Evolutionary conservation across 78 protist species (phyloP).

Genomic region (Dictyostelium brefeldianum): DNA sequence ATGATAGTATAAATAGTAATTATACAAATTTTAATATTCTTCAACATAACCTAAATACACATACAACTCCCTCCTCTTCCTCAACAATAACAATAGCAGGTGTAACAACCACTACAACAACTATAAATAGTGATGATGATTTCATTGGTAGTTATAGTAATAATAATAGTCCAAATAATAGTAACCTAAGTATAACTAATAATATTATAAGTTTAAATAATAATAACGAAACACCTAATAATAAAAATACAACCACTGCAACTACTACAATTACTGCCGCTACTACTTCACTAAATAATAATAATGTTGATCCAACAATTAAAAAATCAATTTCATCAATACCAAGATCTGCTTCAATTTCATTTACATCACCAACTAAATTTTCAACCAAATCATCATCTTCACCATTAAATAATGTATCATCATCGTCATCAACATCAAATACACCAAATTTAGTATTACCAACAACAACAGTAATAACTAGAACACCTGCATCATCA

Average conservation of each 20-base stretch:
- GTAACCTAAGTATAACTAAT: no score
- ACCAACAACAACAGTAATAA: neutral
- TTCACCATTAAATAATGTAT: neutral
- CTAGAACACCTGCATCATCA: neutral
- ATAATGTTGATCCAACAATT: neutral
- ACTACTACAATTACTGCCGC: neutral
- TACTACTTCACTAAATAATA: neutral
- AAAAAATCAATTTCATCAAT: neutral
- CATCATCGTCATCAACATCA: neutral
- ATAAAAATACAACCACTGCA: neutral
- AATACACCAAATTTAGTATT: neutral
- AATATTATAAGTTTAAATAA: neutral
- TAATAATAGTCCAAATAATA: neutral
- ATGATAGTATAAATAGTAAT: constrained; percentile 9
- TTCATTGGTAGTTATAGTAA: neutral
- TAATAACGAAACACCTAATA: neutral
- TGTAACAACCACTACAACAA: neutral
- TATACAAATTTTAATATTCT: no score
- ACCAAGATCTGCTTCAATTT: constrained; percentile 12
- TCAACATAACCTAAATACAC: no score
- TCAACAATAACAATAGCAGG: no score
- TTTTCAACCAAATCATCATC: constrained; percentile 23
- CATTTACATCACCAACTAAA: constrained; percentile 12
- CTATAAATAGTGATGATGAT: neutral
- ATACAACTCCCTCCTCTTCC: no score